A percentile compares a stretch with the other conserved stretches of the same genome.
phyloP scores from a whole-genome alignment of 768 basidiomycete species.

The Suillus plorans region DNA sequence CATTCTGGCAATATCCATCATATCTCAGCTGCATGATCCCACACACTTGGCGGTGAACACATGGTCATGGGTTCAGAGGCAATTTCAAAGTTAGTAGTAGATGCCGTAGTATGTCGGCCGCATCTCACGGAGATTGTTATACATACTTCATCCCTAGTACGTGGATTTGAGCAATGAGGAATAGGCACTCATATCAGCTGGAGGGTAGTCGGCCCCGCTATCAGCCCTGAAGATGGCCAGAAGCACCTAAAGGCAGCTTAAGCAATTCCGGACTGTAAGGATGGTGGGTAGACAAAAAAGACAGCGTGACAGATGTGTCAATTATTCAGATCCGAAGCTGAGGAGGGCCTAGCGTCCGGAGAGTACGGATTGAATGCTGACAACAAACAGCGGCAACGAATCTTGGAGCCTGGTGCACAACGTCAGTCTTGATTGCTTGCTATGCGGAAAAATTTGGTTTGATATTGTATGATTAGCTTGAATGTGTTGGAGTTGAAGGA shows the following conservation, averaged over 20 bases:
- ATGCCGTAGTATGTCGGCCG: slow-evolving; percentile 4
- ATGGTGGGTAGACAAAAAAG: slow-evolving; percentile 5
- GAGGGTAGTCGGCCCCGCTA: neutral
- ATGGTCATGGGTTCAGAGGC: neutral
- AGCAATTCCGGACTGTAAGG: neutral
- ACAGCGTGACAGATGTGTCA: slow-evolving; percentile 7
- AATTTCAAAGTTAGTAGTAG: neutral
- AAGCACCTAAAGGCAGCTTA: neutral
- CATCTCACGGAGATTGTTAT: slow-evolving; percentile 9
- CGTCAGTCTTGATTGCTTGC: neutral
- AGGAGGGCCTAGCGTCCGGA: slow-evolving; percentile 7
- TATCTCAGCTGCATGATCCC: neutral
- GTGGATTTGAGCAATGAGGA: neutral
- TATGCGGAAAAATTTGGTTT: neutral
- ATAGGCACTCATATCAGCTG: neutral
- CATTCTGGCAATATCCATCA: neutral
- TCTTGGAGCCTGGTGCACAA: neutral
- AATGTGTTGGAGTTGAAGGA: neutral
- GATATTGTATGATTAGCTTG: neutral
- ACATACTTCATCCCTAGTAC: neutral
- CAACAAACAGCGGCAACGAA: neutral
- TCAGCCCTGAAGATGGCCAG: neutral
- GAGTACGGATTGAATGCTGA: neutral
- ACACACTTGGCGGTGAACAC: neutral
- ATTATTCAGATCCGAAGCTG: slow-evolving; percentile 4